These are phyloP conservation scores for Pachyrhizus erosus DNA, from an alignment of 306 rosid species.

Conservation along the genomic window DNA sequence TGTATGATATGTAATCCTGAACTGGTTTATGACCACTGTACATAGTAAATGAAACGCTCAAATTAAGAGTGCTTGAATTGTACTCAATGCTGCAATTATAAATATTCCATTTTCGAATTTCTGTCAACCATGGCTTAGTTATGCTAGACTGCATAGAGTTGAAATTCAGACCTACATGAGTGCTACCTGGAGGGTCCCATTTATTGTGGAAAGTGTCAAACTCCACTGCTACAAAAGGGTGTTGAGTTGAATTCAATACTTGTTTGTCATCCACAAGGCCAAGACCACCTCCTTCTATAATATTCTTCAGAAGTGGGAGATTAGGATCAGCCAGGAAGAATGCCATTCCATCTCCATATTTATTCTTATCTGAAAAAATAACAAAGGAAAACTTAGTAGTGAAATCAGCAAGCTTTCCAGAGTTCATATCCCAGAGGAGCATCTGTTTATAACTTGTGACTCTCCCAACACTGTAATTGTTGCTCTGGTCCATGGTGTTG, in stretches of 20 bases:
- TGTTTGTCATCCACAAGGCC: slow-evolving; percentile 46
- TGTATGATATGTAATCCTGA: not conserved
- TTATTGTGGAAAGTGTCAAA: slow-evolving; percentile 48
- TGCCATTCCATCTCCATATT: slow-evolving; percentile 54
- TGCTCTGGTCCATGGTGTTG: not conserved
- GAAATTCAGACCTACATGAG: slow-evolving; percentile 57
- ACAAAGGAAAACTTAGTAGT: slow-evolving; percentile 54
- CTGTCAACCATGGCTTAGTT: slow-evolving; percentile 26
- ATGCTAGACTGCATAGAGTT: slow-evolving; percentile 44
- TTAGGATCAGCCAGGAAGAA: slow-evolving; percentile 57
- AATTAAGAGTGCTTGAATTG: slow-evolving; percentile 39
- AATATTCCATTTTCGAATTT: slow-evolving; percentile 3
- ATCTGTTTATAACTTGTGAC: slow-evolving; percentile 39
- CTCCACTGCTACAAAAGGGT: slow-evolving; percentile 53
- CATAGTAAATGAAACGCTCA: slow-evolving; percentile 39
- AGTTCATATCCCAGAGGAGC: slow-evolving; percentile 52
- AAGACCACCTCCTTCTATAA: slow-evolving; percentile 46
- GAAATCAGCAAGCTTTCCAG: slow-evolving; percentile 51
- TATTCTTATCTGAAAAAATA: not conserved
- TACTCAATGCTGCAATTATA: slow-evolving; percentile 50
- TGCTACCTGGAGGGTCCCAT: slow-evolving; percentile 32
- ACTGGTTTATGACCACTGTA: not conserved
- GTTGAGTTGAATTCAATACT: slow-evolving; percentile 16
- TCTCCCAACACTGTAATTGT: slow-evolving; percentile 46
- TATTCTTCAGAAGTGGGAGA: slow-evolving; percentile 21